These are phyloP conservation scores for Candida orba DNA, from an alignment of 805 yeast species.

Conservation along the genomic window DNA sequence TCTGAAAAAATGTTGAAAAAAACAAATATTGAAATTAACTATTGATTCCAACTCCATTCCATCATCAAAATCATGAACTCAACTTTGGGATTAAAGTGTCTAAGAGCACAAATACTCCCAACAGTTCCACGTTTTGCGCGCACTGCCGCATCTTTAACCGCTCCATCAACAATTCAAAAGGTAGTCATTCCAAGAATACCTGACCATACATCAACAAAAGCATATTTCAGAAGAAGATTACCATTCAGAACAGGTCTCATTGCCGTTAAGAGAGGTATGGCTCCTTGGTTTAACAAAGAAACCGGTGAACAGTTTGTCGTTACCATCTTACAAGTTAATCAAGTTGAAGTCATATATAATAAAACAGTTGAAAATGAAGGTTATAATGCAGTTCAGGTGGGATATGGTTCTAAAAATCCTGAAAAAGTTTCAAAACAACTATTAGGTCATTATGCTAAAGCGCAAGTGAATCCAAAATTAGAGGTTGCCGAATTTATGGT, in stretches of 20 bases:
- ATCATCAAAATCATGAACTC: conserved; percentile 6
- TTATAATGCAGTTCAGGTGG: conserved; percentile 79
- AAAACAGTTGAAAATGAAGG: conserved; percentile 72
- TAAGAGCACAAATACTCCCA: conserved; percentile 10
- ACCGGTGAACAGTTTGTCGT: conserved; percentile 71
- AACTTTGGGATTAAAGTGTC: conserved; percentile 9
- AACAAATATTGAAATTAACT: too few relatives aligned
- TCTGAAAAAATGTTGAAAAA: neutral
- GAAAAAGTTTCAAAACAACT: conserved; percentile 56
- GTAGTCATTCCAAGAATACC: conserved; percentile 37
- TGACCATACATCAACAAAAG: conserved; percentile 60
- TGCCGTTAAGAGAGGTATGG: conserved; percentile 86
- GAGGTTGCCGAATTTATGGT: conserved; percentile 75
- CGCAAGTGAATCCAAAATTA: conserved; percentile 78
- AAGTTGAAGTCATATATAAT: conserved; percentile 76
- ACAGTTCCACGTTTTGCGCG: conserved; percentile 23
- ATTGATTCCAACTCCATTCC: neutral
- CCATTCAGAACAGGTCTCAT: conserved; percentile 77
- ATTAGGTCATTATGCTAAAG: conserved; percentile 73
- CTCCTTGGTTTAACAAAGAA: conserved; percentile 62
- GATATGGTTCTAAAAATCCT: conserved; percentile 63
- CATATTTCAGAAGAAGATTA: conserved; percentile 65
- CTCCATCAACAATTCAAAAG: conserved; percentile 27
- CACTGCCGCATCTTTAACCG: conserved; percentile 29
- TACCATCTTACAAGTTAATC: conserved; percentile 80